Percentiles rank a stretch among this genome's conserved stretches.
phyloP scores from a whole-genome alignment of 345 rosid species.

The Citrus maxima region DNA sequence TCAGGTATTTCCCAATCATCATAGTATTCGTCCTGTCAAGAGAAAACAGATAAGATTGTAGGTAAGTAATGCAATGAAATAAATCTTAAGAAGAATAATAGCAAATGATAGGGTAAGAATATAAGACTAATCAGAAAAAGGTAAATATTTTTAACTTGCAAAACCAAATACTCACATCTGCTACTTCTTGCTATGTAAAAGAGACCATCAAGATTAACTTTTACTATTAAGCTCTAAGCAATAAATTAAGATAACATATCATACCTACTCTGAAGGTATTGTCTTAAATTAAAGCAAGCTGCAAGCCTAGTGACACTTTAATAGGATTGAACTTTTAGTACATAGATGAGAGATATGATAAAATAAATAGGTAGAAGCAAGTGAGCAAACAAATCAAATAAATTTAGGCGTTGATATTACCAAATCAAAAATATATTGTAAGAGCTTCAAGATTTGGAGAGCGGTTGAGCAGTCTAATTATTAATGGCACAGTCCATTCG shows the following conservation, averaged over 20 bases:
- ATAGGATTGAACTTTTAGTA: neutral
- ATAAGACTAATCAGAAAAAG: too few relatives aligned
- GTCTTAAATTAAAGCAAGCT: neutral
- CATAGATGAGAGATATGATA: neutral
- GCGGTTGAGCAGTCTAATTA: neutral
- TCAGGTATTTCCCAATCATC: neutral
- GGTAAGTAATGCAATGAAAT: neutral
- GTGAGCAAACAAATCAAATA: neutral
- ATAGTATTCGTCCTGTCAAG: too few relatives aligned
- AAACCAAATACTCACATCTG: too few relatives aligned
- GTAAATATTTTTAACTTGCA: neutral
- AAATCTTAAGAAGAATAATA: neutral
- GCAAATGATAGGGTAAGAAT: neutral
- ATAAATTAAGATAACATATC: too few relatives aligned
- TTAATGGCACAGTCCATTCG: too few relatives aligned
- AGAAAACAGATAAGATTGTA: neutral
- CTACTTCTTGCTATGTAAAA: too few relatives aligned
- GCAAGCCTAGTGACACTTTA: neutral
- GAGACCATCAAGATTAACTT: too few relatives aligned
- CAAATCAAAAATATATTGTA: neutral
- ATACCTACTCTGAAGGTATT: neutral
- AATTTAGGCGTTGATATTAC: neutral
- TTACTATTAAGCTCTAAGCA: too few relatives aligned
- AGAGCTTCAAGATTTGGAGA: conserved; percentile 1
- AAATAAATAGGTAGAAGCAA: neutral